These are phyloP conservation scores for Melampsora occidentalis DNA, from an alignment of 1,284 basidiomycete species.

Conservation along the genomic window DNA sequence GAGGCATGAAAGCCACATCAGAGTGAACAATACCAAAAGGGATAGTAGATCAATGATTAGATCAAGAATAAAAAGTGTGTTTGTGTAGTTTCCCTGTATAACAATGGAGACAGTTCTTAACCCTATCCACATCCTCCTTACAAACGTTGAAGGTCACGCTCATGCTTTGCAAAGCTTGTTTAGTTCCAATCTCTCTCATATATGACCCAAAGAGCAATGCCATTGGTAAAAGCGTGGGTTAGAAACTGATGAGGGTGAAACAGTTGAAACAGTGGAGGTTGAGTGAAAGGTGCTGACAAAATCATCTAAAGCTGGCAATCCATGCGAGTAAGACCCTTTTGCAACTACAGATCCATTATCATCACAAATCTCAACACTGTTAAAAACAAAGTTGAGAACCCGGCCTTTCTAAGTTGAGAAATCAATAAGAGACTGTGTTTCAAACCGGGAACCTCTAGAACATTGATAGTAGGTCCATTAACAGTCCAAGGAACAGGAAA, in stretches of 20 bases:
- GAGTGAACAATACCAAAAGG: slow-evolving; percentile 20
- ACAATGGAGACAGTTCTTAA: neutral
- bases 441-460: neutral
- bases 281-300: neutral
- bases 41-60: neutral
- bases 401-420: neutral
- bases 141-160: neutral
- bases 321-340: neutral
- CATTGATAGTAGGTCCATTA: neutral
- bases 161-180: neutral
- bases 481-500: neutral
- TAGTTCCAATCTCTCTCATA: neutral
- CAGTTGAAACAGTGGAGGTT: neutral
- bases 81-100: slow-evolving; percentile 4
- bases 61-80: neutral
- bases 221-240: neutral
- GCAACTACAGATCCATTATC: neutral
- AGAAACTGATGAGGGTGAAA: too few species aligned
- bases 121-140: neutral
- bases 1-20: neutral
- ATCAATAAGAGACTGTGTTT: neutral
- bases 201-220: neutral
- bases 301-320: neutral
- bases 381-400: neutral
- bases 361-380: neutral